Conservation (phyloP, 257 asterid species). For the Solanum acaule region DNA sequence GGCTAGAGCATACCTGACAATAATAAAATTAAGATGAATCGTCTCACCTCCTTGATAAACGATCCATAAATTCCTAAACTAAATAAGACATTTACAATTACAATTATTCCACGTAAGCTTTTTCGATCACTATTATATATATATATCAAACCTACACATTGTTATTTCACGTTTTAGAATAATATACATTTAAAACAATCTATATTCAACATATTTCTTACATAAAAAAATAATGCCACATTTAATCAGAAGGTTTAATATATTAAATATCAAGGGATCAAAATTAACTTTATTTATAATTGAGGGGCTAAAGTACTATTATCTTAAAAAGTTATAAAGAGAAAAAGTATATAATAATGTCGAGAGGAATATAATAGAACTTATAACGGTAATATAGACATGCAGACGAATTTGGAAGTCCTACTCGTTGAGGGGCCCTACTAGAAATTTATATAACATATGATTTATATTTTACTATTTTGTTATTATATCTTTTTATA, state of each 20-base stretch:
- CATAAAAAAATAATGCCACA: not conserved
- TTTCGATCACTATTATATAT: not conserved
- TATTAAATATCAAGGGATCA: not conserved
- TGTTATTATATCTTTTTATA: not conserved
- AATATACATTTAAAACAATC: not conserved
- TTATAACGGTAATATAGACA: conserved; percentile 70
- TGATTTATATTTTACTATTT: not conserved
- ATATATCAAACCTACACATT: not conserved
- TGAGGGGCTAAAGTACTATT: not conserved
- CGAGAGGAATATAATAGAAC: not conserved
- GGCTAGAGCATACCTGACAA: not conserved
- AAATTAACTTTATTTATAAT: not conserved
- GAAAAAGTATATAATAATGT: not conserved
- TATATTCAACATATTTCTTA: not conserved
- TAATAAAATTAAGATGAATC: not conserved
- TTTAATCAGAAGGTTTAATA: not conserved
- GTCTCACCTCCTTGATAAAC: no score
- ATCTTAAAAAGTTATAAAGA: not conserved
- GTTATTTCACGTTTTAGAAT: not conserved
- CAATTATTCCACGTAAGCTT: not conserved
- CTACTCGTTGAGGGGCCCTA: conserved; percentile 4
- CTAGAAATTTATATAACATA: no score
- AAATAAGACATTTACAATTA: not conserved
- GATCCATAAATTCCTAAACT: rapidly evolving
- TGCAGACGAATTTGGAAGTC: conserved; percentile 25